These are phyloP conservation scores for Selaginella moellendorffii DNA, from an alignment of 75 land plant species.

Conservation along the genomic window DNA sequence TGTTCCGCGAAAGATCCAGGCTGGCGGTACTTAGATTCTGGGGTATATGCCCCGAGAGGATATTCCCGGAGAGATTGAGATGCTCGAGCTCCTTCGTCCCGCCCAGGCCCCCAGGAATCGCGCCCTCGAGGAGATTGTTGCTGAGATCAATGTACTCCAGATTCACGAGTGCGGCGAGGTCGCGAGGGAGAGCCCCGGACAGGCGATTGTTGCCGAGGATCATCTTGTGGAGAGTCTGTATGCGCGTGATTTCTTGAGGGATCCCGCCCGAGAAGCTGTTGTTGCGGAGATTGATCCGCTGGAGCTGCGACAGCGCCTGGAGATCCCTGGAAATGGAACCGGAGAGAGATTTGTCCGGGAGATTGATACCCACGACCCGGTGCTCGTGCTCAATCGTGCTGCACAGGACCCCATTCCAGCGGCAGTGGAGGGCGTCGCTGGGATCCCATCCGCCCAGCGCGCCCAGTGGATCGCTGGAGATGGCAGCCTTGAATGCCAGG, in stretches of 20 bases:
- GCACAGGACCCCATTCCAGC: slow-evolving; percentile 69
- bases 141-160: neutral
- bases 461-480: slow-evolving; percentile 37
- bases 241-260: neutral
- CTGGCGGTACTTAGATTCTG: slow-evolving; percentile 23
- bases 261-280: neutral
- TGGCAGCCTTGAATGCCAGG: slow-evolving; percentile 52
- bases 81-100: neutral
- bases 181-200: neutral
- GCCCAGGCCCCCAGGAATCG: neutral
- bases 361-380: neutral
- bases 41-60: neutral
- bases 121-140: neutral
- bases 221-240: neutral
- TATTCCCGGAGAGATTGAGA: neutral
- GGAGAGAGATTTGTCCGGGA: neutral
- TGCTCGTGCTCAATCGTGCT: neutral
- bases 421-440: slow-evolving; percentile 39
- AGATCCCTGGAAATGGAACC: neutral
- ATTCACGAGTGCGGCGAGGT: neutral
- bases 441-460: slow-evolving; percentile 50
- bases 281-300: neutral
- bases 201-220: neutral
- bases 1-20: slow-evolving; percentile 32
- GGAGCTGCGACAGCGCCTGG: neutral